Evolutionary conservation across 23 red algal species (phyloP), one percentile per base, ranked within the genome.

Genomic region (Gracilaria domingensis): DNA sequence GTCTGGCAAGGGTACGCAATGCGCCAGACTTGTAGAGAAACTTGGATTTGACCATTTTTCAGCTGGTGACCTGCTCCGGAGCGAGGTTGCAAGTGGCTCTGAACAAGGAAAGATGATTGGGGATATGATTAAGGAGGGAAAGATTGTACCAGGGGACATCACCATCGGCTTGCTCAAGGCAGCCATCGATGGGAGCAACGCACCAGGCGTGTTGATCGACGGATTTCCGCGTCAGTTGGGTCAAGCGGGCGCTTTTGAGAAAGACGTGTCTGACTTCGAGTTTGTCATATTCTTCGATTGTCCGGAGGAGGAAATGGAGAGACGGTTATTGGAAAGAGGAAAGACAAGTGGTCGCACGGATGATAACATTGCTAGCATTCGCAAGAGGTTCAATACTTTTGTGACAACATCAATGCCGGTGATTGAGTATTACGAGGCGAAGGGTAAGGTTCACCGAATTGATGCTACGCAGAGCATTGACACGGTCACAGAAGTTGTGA

Each of bases 211-310:
- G 8, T 89, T 99, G 21, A 95, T 99, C 66, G 97, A 99, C 79
- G 97, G 97, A n/a, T 99, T 99, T 85, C 97, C 97, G 42, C 66
- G 97, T 26, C 79, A 95, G 12, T 42, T 99, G 20, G 97, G 79
- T 76, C 97, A 99, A 88, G 97, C 97, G 12, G 90, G 90, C 9
- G 66, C 58, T 11, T 99, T 99, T 93, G 94, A 96, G 65, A 92
- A 94, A 30, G 54, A 74, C 16, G 91, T 99, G 20, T 82, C 84
- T 23, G 83, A 93, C 29, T 93, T 93, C 94, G 97, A 96, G 60
- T 96, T 99, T 87, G 85, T 89, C 48, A 88, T 99, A 14, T 99
- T 99, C 79, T 99, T 99, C 47, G 97, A 99, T 60, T 99, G 97
- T 83, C 94, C 97, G 16, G 94, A 99, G 47, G 80, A 95, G 39